A percentile compares a stretch with the other conserved stretches of the same genome.
These are phyloP conservation scores for Avena atlantica DNA, from an alignment of 176 grass and related monocot genomes.

Conservation along the genomic window DNA sequence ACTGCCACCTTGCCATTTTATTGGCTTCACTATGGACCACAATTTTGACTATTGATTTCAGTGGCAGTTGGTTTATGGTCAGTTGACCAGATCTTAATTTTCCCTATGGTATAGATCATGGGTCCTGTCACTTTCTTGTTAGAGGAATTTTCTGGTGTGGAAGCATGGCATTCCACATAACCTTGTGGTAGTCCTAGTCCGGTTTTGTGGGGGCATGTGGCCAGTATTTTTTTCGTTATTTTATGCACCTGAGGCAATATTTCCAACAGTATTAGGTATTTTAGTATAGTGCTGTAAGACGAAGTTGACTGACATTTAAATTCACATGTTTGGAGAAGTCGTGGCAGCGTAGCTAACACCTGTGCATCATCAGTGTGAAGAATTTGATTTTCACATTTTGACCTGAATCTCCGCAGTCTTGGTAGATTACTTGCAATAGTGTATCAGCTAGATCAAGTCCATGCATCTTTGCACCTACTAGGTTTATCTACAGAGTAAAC, in stretches of 20 bases:
- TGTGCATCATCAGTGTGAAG: neutral
- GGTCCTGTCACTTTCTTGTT: constrained; percentile 39
- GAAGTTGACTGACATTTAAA: constrained; percentile 31
- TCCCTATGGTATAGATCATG: constrained; percentile 14
- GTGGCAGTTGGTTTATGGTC: constrained; percentile 28
- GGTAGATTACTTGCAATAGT: constrained; percentile 2
- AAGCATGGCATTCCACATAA: constrained; percentile 32
- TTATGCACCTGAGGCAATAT: constrained; percentile 34
- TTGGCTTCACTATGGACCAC: constrained; percentile 50
- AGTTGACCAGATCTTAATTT: constrained; percentile 54
- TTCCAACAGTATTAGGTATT: constrained; percentile 32
- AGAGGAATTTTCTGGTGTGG: constrained; percentile 27
- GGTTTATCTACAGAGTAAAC: constrained; percentile 18
- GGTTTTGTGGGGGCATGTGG: constrained; percentile 34
- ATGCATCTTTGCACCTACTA: constrained; percentile 18
- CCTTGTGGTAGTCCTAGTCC: neutral
- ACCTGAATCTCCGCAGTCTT: constrained; percentile 37
- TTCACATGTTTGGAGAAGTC: constrained; percentile 29
- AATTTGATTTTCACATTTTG: constrained; percentile 33
- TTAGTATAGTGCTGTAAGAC: constrained; percentile 3
- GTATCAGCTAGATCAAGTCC: constrained; percentile 5
- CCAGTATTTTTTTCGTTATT: constrained; percentile 36
- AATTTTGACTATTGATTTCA: constrained; percentile 45
- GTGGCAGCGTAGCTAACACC: constrained; percentile 11
- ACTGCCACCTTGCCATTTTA: constrained; percentile 41